Evolutionary conservation across 306 rosid species (phyloP), one percentile per base, ranked within the genome.

Genomic region (Purshia tridentata): DNA sequence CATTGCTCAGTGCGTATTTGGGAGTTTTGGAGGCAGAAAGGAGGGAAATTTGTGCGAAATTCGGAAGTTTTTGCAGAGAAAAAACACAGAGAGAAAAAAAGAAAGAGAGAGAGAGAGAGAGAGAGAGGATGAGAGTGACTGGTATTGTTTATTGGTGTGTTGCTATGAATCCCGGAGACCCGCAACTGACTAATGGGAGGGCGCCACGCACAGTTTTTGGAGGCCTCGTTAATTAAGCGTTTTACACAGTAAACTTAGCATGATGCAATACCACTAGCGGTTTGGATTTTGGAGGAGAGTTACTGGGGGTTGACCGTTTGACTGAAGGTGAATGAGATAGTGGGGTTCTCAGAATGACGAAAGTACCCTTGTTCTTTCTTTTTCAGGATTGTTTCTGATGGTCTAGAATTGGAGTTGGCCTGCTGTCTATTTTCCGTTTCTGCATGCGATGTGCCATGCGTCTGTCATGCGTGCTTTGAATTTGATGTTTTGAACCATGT

Each of bases 101-200:
- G 47, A 48, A 16, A 55, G 69, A 15, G 76, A 59, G 72, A 72
- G 73, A 8, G 80, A 67, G 49, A 46, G 61, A 18, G 67, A 71
- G 71, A 69, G 61, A 70, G 58, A 14, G 67, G 50, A 72, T 45
- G 90, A 88, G 85, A 51, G 89, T 67, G 97, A 88, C 88, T 81
- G 76, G 80, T 60, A 67, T 77, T 65, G 88, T 80, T 91, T 72
- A 91, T 89, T 89, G 97, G 92, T 77, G 85, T 58, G 86, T 79
- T 77, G 87, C 84, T 85, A 88, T 88, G 96, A 89, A 94, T 94
- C 96, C 98, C 95, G 88, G 87, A 86, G 97, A 85, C 76, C 63
- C 6, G 51, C 6, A 58, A 77, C 16, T 37, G 6, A 0, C 95
- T 60, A 89, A 88, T 86, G 11, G 52, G 5, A 9, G 4, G 0